Evolutionary conservation across 495 filamentous ascomycete species (phyloP), one percentile per base, ranked within the genome.

Genomic region (Xylaria flabelliformis): DNA sequence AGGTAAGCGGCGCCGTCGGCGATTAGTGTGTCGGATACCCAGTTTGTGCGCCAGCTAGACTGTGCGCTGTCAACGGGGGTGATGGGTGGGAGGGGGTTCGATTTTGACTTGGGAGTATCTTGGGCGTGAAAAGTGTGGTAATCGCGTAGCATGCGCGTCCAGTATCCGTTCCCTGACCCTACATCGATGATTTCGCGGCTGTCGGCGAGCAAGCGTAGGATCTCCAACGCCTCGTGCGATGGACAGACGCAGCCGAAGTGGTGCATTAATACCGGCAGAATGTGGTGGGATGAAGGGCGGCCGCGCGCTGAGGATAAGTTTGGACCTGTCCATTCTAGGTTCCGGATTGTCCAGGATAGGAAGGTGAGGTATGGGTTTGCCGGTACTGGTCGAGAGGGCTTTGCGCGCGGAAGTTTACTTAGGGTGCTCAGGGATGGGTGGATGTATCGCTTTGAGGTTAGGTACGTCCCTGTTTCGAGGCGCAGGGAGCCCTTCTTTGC

Each of bases 201-300:
- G 9, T 39, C 69, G 8, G 83, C 74, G 10, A 88, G 64, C n/a
- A 81, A 74, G n/a, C 79, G 78, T 34, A 92, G 82, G 12, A 88
- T 74, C 36, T 74, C 72, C 24, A 92, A 79, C 0, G 83, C 81
- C 66, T 90, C 86, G 80, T 88, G 87, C 24, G 81, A 83, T 2
- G 90, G 90, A 15, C 85, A 83, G 8, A 85, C 85, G 81, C 90
- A 91, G 46, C 88, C 88, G 78, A 91, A 91, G 77, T 91, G 89
- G 79, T 91, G 89, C 83, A 90, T 90, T 32, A 91, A 77, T n/a
- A 91, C 76, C 8, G 89, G 88, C 1, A 91, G 82, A 3, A 90
- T 78, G 73, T 87, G 87, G 74, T 91, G 89, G 34, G 82, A 80
- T 26, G 75, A 80, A 41, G 80, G 81, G 9, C 69, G 72, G 9